phyloP scores from a whole-genome alignment of 1,139 yeast genomes.

The Blastobotrys niveus region DNA sequence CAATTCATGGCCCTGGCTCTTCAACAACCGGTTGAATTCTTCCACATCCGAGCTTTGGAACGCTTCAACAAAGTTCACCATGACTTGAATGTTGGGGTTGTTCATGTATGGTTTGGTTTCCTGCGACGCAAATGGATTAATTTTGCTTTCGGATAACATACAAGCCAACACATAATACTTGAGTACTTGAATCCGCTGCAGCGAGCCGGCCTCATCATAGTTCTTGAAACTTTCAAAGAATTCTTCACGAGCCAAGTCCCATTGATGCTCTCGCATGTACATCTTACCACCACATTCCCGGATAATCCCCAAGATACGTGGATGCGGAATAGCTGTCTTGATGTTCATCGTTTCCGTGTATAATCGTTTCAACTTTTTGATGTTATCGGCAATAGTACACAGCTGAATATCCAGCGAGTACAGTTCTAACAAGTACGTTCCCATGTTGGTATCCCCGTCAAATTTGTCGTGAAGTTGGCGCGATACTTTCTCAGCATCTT shows the following conservation, averaged over 20 bases:
- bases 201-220: slow-evolving; percentile 74
- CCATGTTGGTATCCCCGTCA: slow-evolving; percentile 25
- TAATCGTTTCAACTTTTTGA: slow-evolving; percentile 42
- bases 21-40: slow-evolving; percentile 32
- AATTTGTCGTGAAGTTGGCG: slow-evolving; percentile 35
- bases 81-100: slow-evolving; percentile 35
- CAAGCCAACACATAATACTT: slow-evolving; percentile 61
- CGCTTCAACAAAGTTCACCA: slow-evolving; percentile 37
- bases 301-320: slow-evolving; percentile 62
- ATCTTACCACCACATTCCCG: slow-evolving; percentile 72
- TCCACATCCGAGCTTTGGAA: slow-evolving; percentile 38
- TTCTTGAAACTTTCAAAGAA: slow-evolving; percentile 70
- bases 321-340: slow-evolving; percentile 67
- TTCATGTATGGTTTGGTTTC: slow-evolving; percentile 42
- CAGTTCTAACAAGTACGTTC: slow-evolving; percentile 47
- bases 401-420: slow-evolving; percentile 61
- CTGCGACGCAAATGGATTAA: slow-evolving; percentile 58
- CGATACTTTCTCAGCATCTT: slow-evolving; percentile 41
- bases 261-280: slow-evolving; percentile 52
- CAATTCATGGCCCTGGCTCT: slow-evolving; percentile 26
- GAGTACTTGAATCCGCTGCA: slow-evolving; percentile 47
- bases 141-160: slow-evolving; percentile 54
- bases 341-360: slow-evolving; percentile 47
- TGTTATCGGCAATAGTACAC: slow-evolving; percentile 38
- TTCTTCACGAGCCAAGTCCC: slow-evolving; percentile 55